These are phyloP conservation scores for Jaapia argillacea DNA, from an alignment of 768 basidiomycete species.

Conservation along the genomic window DNA sequence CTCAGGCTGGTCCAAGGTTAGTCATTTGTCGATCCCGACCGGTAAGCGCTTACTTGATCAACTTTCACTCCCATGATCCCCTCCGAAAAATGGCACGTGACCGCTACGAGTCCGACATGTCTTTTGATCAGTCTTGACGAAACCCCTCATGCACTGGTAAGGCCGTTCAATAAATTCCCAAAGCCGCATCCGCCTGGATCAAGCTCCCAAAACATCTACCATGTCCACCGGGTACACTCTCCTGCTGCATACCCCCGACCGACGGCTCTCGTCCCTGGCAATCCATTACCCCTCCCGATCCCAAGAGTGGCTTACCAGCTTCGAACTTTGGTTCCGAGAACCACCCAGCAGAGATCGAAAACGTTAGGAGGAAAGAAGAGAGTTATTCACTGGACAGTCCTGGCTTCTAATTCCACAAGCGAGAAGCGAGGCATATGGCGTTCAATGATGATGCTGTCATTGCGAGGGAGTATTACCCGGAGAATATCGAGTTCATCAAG, in stretches of 20 bases:
- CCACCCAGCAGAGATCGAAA: constrained; percentile 32
- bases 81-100: too few species aligned
- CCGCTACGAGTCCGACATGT: too few species aligned
- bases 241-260: constrained; percentile 13
- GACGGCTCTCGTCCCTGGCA: constrained; percentile 19
- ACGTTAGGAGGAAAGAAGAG: constrained; percentile 41
- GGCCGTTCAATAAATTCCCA: too few species aligned
- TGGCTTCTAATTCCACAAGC: constrained; percentile 37
- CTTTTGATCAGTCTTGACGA: too few species aligned
- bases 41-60: too few species aligned
- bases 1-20: too few species aligned
- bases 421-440: constrained; percentile 31
- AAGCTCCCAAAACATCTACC: too few species aligned
- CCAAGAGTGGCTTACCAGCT: constrained; percentile 18
- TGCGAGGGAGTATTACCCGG: constrained; percentile 46
- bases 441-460: constrained; percentile 47
- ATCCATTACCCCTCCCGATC: constrained; percentile 16
- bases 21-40: too few species aligned
- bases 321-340: constrained; percentile 25
- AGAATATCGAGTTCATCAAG: constrained; percentile 49
- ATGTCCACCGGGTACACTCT: too few species aligned
- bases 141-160: too few species aligned
- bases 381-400: constrained; percentile 34
- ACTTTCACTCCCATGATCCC: too few species aligned
- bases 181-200: too few species aligned